These are phyloP conservation scores for Avicennia marina DNA, from an alignment of 257 asterid genomes.

Conservation along the genomic window DNA sequence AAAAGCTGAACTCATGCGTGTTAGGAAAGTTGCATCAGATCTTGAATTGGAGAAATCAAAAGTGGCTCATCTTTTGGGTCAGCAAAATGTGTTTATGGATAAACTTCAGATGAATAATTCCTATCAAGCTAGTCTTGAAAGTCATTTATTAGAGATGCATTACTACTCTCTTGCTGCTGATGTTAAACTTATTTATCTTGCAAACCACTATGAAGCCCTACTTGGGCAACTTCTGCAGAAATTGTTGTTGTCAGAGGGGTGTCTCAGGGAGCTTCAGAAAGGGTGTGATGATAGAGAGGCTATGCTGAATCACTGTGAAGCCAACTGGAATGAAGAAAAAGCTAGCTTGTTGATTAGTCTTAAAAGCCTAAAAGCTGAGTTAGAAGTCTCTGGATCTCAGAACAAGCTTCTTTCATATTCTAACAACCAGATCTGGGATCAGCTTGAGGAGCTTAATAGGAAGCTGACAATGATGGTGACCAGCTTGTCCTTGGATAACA, in stretches of 20 bases:
- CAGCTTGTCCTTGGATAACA: slow-evolving; percentile 29
- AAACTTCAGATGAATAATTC: slow-evolving; percentile 37
- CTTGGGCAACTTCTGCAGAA: slow-evolving; percentile 35
- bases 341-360: slow-evolving; percentile 28
- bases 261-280: slow-evolving; percentile 38
- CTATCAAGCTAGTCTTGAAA: slow-evolving; percentile 41
- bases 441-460: slow-evolving; percentile 41
- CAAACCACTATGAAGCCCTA: slow-evolving; percentile 38
- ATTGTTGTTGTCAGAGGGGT: slow-evolving; percentile 40
- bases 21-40: slow-evolving; percentile 43
- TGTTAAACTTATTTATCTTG: slow-evolving; percentile 44
- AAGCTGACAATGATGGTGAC: slow-evolving; percentile 33
- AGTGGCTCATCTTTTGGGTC: slow-evolving; percentile 42
- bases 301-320: slow-evolving; percentile 42
- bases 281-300: slow-evolving; percentile 38
- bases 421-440: slow-evolving; percentile 26
- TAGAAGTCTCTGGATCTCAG: slow-evolving; percentile 46
- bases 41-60: slow-evolving; percentile 63
- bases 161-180: slow-evolving; percentile 49
- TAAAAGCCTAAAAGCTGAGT: slow-evolving; percentile 42
- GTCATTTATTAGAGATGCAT: slow-evolving; percentile 45
- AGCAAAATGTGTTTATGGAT: slow-evolving; percentile 38
- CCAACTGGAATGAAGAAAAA: slow-evolving; percentile 44
- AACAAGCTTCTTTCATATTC: slow-evolving; percentile 57
- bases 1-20: slow-evolving; percentile 45